Evolutionary conservation across 176 grass and related monocot species (phyloP), one percentile per base, ranked within the genome.

Genomic region (Lolium rigidum): DNA sequence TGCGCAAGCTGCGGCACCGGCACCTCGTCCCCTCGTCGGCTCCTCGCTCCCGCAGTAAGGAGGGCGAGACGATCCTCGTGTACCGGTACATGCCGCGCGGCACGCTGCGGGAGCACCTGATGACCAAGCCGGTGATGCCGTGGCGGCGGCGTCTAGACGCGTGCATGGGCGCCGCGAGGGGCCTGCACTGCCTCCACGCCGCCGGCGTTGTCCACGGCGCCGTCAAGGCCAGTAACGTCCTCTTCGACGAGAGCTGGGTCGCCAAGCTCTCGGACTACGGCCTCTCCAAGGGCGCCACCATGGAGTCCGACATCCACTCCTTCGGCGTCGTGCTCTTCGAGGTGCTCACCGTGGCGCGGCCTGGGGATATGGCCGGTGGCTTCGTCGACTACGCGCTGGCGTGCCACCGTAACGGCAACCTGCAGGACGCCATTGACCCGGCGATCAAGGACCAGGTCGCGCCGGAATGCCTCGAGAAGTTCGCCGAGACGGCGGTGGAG

Each of bases 191-290:
- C 89, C 18, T 91, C 75, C 91, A 95, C 91, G 91, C 94, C 71
- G 22, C 2, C 22, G 71, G 71, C 31, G 87, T 95, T 38, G 93
- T 95, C 54, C 94, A 95, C 55, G 88, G 94, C 28, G 91, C 87
- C 80, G 89, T 95, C 57, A 95, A 88, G 91, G 85, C 94, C 26
- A 93, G 84, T 26, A 93, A 93, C 89, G 89, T 95, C 65, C 91
- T 95, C 10, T 7, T 95, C 2, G 94, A 95, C 49, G 89, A 55
- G 20, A 87, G 83, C 59, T 93, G 88, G 89, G 88, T 93, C 12
- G 94, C 89, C 15, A 95, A 91, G 86, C 89, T 95, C 56, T 95
- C 94, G 31, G 94, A 95, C 70, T 95, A 93, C 78, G 94, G 94
- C 9, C 91, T 95, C 38, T 93, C 91, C 66, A 89, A 88, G 51